These are phyloP conservation scores for Desmodesmus armatus DNA, from an alignment of 139 green algal genomes.

Conservation along the genomic window DNA sequence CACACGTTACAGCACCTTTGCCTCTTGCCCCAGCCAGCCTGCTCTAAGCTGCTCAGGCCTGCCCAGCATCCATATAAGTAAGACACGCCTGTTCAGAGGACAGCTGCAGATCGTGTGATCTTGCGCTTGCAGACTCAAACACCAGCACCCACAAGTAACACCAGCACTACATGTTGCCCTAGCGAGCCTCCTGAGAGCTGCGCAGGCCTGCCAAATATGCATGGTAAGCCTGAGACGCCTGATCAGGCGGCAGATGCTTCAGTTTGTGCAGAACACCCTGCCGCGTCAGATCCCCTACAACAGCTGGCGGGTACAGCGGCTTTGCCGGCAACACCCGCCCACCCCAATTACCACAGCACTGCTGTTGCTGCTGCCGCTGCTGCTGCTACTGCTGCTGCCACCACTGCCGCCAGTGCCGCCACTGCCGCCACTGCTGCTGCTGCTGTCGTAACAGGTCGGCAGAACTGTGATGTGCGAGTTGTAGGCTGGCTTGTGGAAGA, in stretches of 20 bases:
- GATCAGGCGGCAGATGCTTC: conserved; percentile 45
- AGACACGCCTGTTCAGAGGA: no score
- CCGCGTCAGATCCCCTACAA: conserved; percentile 37
- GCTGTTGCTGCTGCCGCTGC: not conserved
- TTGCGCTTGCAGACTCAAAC: no score
- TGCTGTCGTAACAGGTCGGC: conserved; percentile 36
- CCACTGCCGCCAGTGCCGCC: no score
- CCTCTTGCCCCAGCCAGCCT: no score
- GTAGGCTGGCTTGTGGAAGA: conserved; percentile 50
- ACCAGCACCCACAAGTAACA: no score
- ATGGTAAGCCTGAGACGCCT: conserved; percentile 41
- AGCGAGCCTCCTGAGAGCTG: no score
- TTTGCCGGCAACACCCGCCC: not conserved
- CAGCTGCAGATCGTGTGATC: no score
- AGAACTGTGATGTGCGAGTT: conserved; percentile 39
- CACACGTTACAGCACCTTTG: no score
- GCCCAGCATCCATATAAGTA: no score
- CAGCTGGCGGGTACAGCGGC: conserved; percentile 9
- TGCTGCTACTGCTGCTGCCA: not conserved
- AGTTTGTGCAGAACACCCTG: conserved; percentile 53
- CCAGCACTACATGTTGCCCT: no score
- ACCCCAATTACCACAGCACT: no score
- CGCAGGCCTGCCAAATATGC: conserved; percentile 13
- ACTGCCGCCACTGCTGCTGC: not conserved
- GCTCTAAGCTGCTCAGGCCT: no score